Percentiles rank a stretch among this genome's conserved stretches.
These are phyloP conservation scores for Cubamyces sp. DNA, from an alignment of 768 basidiomycete species.

Conservation along the genomic window DNA sequence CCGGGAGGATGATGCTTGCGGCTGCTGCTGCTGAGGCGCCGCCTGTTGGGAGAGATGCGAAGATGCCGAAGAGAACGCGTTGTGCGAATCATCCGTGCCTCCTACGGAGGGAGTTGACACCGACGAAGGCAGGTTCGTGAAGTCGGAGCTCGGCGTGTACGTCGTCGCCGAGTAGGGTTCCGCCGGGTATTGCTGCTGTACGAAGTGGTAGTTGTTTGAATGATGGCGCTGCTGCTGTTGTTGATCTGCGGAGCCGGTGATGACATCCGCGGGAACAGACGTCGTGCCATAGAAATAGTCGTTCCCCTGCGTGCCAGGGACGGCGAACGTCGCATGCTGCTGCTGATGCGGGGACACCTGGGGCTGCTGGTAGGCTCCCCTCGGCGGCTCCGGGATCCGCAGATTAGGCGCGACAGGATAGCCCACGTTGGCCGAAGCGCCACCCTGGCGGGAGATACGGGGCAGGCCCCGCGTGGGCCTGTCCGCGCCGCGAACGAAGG, in stretches of 20 bases:
- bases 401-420: slow-evolving; percentile 15
- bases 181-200: slow-evolving; percentile 22
- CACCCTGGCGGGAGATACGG: slow-evolving; percentile 15
- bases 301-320: slow-evolving; percentile 6
- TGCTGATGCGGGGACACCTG: slow-evolving; percentile 16
- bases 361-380: slow-evolving; percentile 8
- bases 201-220: slow-evolving; percentile 23
- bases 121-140: slow-evolving; percentile 22
- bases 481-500: slow-evolving; percentile 10
- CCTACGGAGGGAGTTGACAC: slow-evolving; percentile 24
- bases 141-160: slow-evolving; percentile 25
- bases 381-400: slow-evolving; percentile 6
- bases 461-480: slow-evolving; percentile 27
- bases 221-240: slow-evolving; percentile 18
- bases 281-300: slow-evolving; percentile 21
- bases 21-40: slow-evolving; percentile 16
- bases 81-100: slow-evolving; percentile 23
- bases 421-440: neutral
- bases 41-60: slow-evolving; percentile 9
- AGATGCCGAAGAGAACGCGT: slow-evolving; percentile 13
- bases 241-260: slow-evolving; percentile 12
- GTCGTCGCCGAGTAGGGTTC: slow-evolving; percentile 23
- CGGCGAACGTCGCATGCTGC: slow-evolving; percentile 4
- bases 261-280: slow-evolving; percentile 11
- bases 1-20: slow-evolving; percentile 14